Evolutionary conservation across 768 basidiomycete genomes (phyloP).

Genomic region (Fibroporia radiculosa): DNA sequence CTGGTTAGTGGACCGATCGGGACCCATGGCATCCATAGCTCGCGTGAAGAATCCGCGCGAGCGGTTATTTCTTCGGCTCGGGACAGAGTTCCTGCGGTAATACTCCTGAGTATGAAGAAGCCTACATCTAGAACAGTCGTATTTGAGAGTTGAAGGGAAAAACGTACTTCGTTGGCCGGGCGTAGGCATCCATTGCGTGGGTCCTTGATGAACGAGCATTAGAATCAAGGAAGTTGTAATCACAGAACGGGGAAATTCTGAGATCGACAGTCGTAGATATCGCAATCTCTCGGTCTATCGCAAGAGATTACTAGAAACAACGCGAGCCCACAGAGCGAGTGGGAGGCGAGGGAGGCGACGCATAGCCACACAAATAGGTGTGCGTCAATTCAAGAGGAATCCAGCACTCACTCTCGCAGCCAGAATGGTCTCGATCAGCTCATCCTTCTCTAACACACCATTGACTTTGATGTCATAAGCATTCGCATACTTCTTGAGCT

Average conservation of each 20-base stretch:
- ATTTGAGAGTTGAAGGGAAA: neutral
- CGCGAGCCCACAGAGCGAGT: no score
- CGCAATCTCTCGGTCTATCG: no score
- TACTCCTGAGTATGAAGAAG: conserved; percentile 33
- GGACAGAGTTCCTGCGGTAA: conserved; percentile 60
- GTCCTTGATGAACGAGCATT: no score
- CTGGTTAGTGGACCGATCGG: conserved; percentile 16
- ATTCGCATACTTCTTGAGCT: conserved; percentile 59
- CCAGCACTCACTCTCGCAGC: conserved; percentile 37
- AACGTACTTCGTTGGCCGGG: conserved; percentile 45
- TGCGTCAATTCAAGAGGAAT: no score
- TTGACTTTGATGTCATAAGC: conserved; percentile 61
- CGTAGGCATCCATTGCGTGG: conserved; percentile 56
- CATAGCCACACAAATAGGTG: no score
- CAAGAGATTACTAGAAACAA: no score
- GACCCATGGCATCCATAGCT: conserved; percentile 24
- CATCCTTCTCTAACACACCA: conserved; percentile 69
- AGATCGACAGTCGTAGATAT: no score
- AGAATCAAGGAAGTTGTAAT: no score
- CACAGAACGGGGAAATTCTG: no score
- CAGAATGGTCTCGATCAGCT: conserved; percentile 61
- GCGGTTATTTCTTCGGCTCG: conserved; percentile 27
- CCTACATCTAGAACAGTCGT: no score
- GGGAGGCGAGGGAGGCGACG: no score
- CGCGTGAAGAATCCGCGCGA: conserved; percentile 41